Evolutionary conservation across 805 yeast genomes (phyloP).

Genomic region (Priceomyces medius): DNA sequence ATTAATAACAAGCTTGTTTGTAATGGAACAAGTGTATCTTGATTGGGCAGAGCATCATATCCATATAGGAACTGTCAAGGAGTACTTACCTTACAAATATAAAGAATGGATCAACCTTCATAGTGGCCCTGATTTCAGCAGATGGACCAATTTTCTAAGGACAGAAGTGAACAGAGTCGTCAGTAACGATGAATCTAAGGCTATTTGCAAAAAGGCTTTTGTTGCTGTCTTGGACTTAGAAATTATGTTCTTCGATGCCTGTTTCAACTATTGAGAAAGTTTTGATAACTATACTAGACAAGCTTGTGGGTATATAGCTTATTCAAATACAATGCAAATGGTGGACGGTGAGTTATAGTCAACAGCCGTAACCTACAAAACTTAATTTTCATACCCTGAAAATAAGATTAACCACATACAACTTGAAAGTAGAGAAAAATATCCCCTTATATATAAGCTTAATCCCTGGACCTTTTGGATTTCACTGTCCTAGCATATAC

Average conservation of each 20-base stretch:
- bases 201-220: slow-evolving; percentile 24
- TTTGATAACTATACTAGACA: no score
- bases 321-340: no score
- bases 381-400: no score
- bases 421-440: no score
- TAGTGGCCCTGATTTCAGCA: slow-evolving; percentile 46
- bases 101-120: slow-evolving; percentile 55
- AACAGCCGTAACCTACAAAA: no score
- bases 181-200: slow-evolving; percentile 19
- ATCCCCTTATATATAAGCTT: no score
- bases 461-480: no score
- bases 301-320: no score
- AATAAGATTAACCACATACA: no score
- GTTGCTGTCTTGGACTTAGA: slow-evolving; percentile 39
- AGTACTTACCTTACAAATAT: slow-evolving; percentile 42
- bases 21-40: slow-evolving; percentile 51
- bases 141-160: slow-evolving; percentile 48
- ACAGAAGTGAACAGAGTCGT: slow-evolving; percentile 42
- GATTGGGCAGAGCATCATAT: slow-evolving; percentile 49
- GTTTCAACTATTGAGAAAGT: slow-evolving; percentile 34
- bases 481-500: neutral
- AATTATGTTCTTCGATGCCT: slow-evolving; percentile 46
- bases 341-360: no score
- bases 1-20: slow-evolving; percentile 42
- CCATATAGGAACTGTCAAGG: slow-evolving; percentile 13